Evolutionary conservation across 345 rosid genomes (phyloP).

Genomic region (Salix udensis): DNA sequence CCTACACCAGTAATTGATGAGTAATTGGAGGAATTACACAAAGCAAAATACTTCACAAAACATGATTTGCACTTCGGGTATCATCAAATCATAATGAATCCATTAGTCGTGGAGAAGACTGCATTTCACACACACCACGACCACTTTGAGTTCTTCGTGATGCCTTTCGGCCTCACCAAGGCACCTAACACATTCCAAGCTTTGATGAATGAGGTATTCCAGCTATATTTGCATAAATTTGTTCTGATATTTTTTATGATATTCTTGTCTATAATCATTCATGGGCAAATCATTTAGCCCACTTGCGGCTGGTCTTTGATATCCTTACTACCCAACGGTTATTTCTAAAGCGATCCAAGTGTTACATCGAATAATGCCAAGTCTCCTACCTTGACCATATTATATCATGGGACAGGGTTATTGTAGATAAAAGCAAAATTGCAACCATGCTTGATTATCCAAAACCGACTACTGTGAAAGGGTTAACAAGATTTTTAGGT

Average conservation of each 20-base stretch:
- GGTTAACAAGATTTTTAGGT: not conserved
- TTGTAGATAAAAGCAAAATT: not conserved
- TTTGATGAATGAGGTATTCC: not conserved
- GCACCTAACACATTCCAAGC: not conserved
- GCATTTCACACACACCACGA: not conserved
- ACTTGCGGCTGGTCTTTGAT: too few species aligned
- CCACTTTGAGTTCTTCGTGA: not conserved
- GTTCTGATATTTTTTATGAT: not conserved
- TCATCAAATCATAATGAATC: not conserved
- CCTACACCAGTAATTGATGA: too few species aligned
- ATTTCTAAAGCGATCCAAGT: not conserved
- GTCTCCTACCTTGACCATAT: not conserved
- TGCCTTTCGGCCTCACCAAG: not conserved
- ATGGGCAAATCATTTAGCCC: not conserved
- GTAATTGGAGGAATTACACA: not conserved
- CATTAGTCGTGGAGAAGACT: not conserved
- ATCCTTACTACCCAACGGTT: accelerated
- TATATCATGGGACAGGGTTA: not conserved
- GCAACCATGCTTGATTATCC: not conserved
- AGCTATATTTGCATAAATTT: not conserved
- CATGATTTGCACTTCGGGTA: not conserved
- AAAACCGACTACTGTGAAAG: accelerated
- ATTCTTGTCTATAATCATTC: not conserved
- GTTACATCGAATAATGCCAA: not conserved
- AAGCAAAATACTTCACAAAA: not conserved